Percentiles rank a stretch among this genome's conserved stretches.
phyloP scores from a whole-genome alignment of 805 yeast genomes.

The Pichia membranifaciens region DNA sequence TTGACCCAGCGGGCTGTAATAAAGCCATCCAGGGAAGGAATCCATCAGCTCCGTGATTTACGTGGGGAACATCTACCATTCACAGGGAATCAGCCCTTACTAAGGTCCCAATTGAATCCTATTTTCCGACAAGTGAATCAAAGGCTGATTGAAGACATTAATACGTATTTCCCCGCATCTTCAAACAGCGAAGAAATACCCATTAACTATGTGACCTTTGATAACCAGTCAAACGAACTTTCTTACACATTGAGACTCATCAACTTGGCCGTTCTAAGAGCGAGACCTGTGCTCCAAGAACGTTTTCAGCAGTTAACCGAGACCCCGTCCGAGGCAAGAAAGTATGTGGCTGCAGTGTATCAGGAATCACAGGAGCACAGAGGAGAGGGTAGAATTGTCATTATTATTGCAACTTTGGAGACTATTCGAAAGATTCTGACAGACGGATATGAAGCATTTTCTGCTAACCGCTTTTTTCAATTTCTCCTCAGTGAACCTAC shows the following conservation, averaged over 20 bases:
- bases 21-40: slow-evolving; percentile 45
- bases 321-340: slow-evolving; percentile 32
- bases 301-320: slow-evolving; percentile 23
- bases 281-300: slow-evolving; percentile 31
- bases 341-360: slow-evolving; percentile 35
- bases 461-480: not conserved
- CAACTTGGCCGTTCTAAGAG: slow-evolving; percentile 34
- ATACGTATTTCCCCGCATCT: slow-evolving; percentile 33
- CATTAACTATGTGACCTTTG: slow-evolving; percentile 28
- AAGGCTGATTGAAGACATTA: slow-evolving; percentile 40
- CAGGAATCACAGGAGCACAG: slow-evolving; percentile 36
- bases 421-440: slow-evolving; percentile 23
- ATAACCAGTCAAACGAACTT: slow-evolving; percentile 46
- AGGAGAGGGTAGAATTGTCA: slow-evolving; percentile 30
- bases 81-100: slow-evolving; percentile 49
- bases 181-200: slow-evolving; percentile 36
- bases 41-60: slow-evolving; percentile 40
- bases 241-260: slow-evolving; percentile 44
- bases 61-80: slow-evolving; percentile 5
- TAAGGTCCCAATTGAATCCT: slow-evolving; percentile 61
- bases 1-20: slow-evolving; percentile 23
- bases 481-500: slow-evolving; percentile 1
- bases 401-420: slow-evolving; percentile 29
- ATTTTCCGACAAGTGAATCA: slow-evolving; percentile 56
- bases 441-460: slow-evolving; percentile 16